Evolutionary conservation across 768 basidiomycete species (phyloP).

Genomic region (Peribolospora kevripleyi): DNA sequence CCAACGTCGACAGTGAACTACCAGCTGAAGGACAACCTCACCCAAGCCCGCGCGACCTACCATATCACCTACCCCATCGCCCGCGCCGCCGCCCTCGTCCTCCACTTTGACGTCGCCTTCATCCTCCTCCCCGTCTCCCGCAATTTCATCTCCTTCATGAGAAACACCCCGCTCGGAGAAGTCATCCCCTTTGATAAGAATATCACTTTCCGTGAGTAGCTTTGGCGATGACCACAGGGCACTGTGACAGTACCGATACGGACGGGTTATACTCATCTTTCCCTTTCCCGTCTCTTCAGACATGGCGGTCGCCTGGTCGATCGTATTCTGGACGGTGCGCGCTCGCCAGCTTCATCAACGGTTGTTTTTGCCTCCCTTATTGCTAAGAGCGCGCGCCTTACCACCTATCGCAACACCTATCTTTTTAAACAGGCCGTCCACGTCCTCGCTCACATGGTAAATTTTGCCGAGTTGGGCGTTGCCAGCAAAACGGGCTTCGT

Average conservation of each 20-base stretch:
- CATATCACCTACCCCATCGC: conserved; percentile 61
- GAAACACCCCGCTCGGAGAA: conserved; percentile 59
- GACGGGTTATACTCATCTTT: background rate
- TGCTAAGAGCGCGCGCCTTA: no score
- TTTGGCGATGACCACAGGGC: background rate
- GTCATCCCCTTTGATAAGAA: conserved; percentile 86
- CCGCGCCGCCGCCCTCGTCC: conserved; percentile 62
- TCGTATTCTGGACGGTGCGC: conserved; percentile 39
- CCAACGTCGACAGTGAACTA: conserved; percentile 29
- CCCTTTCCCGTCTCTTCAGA: conserved; percentile 15
- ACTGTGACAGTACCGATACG: no score
- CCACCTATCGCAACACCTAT: no score
- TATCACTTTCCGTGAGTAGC: conserved; percentile 40
- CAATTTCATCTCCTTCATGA: conserved; percentile 71
- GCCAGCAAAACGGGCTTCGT: conserved; percentile 31
- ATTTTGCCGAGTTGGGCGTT: conserved; percentile 27
- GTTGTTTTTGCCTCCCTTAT: no score
- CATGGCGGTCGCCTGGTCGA: conserved; percentile 75
- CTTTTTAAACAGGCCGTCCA: conserved; percentile 28
- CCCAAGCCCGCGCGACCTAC: conserved; percentile 27
- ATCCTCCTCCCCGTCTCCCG: conserved; percentile 88
- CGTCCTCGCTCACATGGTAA: conserved; percentile 40
- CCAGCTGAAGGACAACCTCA: conserved; percentile 50
- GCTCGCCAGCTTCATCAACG: no score
- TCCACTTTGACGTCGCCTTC: conserved; percentile 76